Conservation (phyloP, 371 early-diverging fungal genomes). For the Rhizopus sp. region DNA sequence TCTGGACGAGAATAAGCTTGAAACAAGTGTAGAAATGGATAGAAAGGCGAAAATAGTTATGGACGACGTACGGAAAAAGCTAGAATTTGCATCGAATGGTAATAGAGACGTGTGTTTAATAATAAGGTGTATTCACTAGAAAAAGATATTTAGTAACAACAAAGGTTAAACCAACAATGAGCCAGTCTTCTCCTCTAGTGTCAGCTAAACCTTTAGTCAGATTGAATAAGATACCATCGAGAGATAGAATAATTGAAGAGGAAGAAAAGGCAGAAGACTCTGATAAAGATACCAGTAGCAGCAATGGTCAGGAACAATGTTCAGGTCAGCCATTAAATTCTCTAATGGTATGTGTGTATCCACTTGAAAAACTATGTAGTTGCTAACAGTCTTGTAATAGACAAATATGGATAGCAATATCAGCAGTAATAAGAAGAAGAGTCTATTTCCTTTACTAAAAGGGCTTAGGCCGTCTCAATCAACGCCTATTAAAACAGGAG, state of each 20-base stretch:
- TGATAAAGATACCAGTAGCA: neutral
- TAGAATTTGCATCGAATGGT: constrained; percentile 27
- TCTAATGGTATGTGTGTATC: no score
- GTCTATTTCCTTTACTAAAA: constrained; percentile 23
- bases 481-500: constrained; percentile 13
- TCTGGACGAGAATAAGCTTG: constrained; percentile 20
- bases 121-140: constrained; percentile 3
- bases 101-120: constrained; percentile 1
- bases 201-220: neutral
- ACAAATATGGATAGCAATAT: neutral
- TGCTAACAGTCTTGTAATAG: no score
- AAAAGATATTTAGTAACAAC: constrained; percentile 7
- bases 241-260: constrained; percentile 20
- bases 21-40: constrained; percentile 23
- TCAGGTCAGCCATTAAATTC: constrained; percentile 2
- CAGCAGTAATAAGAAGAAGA: constrained; percentile 7
- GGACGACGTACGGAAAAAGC: constrained; percentile 26
- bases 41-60: constrained; percentile 25
- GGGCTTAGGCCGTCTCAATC: constrained; percentile 24
- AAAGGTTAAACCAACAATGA: constrained; percentile 19
- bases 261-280: constrained; percentile 13
- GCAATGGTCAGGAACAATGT: neutral
- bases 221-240: constrained; percentile 7
- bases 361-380: no score
- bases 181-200: constrained; percentile 23